Conservation (phyloP, 306 rosid genomes). For the Rubus idaeus region DNA sequence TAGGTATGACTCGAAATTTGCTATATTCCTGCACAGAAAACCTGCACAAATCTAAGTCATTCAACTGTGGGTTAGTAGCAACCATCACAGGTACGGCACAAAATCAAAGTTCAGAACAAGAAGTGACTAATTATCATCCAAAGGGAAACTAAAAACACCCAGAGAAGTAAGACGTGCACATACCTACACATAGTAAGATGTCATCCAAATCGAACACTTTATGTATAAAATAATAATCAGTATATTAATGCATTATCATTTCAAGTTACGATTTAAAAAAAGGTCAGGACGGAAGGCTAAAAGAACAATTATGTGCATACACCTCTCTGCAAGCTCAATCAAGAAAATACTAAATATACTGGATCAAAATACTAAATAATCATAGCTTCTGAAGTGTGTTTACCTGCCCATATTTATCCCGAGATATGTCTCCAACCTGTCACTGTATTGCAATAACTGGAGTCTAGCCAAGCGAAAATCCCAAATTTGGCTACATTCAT, state of each 20-base stretch:
- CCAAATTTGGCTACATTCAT: constrained; percentile 53
- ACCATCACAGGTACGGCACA: constrained; percentile 40
- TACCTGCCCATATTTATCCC: constrained; percentile 99
- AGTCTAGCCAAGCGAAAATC: constrained; percentile 76
- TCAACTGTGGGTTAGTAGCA: constrained; percentile 55
- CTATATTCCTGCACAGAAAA: constrained; percentile 93
- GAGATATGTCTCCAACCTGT: constrained; percentile 87
- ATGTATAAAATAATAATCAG: background rate
- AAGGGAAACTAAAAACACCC: background rate
- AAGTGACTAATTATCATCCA: constrained; percentile 6
- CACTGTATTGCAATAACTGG: constrained; percentile 74
- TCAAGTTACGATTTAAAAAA: background rate
- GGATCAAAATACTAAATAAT: background rate
- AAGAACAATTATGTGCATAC: background rate
- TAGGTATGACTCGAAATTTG: constrained; percentile 78
- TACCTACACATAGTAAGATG: background rate
- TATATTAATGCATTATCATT: background rate
- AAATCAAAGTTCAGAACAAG: constrained; percentile 22
- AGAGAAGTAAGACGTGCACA: background rate
- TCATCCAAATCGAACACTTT: background rate
- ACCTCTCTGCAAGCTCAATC: background rate
- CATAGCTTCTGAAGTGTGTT: constrained; percentile 19
- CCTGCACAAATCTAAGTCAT: constrained; percentile 81
- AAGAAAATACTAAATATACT: background rate
- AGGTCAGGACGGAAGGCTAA: background rate